Evolutionary conservation across 805 yeast genomes (phyloP).

Genomic region (Cyberlindnera bimundalis): DNA sequence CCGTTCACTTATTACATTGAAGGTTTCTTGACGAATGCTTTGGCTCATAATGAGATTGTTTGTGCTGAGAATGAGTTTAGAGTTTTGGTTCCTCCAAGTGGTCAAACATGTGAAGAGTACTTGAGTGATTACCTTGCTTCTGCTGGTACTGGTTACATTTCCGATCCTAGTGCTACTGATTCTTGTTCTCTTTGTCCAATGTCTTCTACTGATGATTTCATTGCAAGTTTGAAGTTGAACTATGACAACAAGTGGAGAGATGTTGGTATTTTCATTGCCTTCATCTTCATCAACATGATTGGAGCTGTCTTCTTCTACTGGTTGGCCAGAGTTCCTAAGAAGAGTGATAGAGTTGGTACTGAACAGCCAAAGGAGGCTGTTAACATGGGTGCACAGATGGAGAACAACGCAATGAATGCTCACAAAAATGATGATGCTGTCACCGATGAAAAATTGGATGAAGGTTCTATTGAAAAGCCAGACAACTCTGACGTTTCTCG

Average conservation of each 20-base stretch:
- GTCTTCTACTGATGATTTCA: slow-evolving; percentile 54
- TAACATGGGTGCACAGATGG: slow-evolving; percentile 12
- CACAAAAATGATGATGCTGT: neutral
- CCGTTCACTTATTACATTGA: slow-evolving; percentile 67
- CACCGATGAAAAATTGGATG: slow-evolving; percentile 1
- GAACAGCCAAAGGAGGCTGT: slow-evolving; percentile 13
- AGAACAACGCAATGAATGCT: slow-evolving; percentile 6
- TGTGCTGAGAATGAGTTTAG: slow-evolving; percentile 50
- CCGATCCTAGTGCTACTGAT: slow-evolving; percentile 34
- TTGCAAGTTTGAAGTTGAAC: slow-evolving; percentile 39
- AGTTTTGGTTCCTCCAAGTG: slow-evolving; percentile 47
- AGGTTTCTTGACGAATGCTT: slow-evolving; percentile 51
- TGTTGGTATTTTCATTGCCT: slow-evolving; percentile 51
- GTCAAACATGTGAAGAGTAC: slow-evolving; percentile 55
- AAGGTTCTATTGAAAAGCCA: slow-evolving; percentile 4
- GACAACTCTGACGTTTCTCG: slow-evolving; percentile 10
- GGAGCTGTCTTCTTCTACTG: slow-evolving; percentile 51
- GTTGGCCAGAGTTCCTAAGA: slow-evolving; percentile 69
- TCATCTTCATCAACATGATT: slow-evolving; percentile 36
- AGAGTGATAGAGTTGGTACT: slow-evolving; percentile 27
- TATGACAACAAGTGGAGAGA: slow-evolving; percentile 63
- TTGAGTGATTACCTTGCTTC: slow-evolving; percentile 36
- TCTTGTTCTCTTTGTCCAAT: slow-evolving; percentile 61
- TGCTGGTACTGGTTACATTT: slow-evolving; percentile 28
- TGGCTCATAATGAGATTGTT: slow-evolving; percentile 44